These are phyloP conservation scores for Ophiosphaerella herpotricha DNA, from an alignment of 2,329 filamentous ascomycete species.

Conservation along the genomic window DNA sequence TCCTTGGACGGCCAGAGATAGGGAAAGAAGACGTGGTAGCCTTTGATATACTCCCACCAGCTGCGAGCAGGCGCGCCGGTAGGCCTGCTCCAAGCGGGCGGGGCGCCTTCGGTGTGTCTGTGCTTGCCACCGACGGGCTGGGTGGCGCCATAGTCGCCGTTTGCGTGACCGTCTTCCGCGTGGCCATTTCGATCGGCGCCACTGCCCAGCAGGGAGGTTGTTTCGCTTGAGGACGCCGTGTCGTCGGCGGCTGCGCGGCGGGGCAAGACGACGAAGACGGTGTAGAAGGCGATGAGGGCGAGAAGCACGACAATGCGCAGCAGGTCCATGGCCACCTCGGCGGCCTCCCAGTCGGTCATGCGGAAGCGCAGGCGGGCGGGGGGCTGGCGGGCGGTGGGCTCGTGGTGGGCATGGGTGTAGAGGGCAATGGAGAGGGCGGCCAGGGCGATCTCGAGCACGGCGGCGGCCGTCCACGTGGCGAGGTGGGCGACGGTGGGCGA, in stretches of 20 bases:
- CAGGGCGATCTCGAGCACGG: conserved; percentile 75
- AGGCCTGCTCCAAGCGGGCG: conserved; percentile 85
- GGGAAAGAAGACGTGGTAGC: conserved; percentile 92
- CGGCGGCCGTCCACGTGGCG: conserved; percentile 74
- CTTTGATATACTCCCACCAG: conserved; percentile 95
- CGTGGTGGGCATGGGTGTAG: conserved; percentile 69
- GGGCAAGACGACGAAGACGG: conserved; percentile 54
- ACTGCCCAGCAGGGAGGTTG: conserved; percentile 63
- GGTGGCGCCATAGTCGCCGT: conserved; percentile 60
- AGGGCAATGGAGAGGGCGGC: conserved; percentile 70
- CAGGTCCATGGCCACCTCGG: conserved; percentile 69
- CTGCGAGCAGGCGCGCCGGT: conserved; percentile 83
- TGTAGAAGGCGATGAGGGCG: conserved; percentile 64
- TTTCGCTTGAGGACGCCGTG: conserved; percentile 55
- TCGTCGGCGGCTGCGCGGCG: conserved; percentile 26
- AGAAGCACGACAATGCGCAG: conserved; percentile 70
- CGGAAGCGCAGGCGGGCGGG: conserved; percentile 28
- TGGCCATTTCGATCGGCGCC: conserved; percentile 51
- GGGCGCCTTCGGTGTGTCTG: conserved; percentile 60
- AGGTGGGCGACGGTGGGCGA: conserved; percentile 82
- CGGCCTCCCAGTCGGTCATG: conserved; percentile 64
- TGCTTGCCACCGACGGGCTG: conserved; percentile 49
- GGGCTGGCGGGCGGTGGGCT: conserved; percentile 55
- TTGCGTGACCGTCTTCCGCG: conserved; percentile 55
- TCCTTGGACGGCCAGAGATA: conserved; percentile 95